Conservation (phyloP, 2,329 filamentous ascomycete genomes). For the Gliomastix tumulicola region DNA sequence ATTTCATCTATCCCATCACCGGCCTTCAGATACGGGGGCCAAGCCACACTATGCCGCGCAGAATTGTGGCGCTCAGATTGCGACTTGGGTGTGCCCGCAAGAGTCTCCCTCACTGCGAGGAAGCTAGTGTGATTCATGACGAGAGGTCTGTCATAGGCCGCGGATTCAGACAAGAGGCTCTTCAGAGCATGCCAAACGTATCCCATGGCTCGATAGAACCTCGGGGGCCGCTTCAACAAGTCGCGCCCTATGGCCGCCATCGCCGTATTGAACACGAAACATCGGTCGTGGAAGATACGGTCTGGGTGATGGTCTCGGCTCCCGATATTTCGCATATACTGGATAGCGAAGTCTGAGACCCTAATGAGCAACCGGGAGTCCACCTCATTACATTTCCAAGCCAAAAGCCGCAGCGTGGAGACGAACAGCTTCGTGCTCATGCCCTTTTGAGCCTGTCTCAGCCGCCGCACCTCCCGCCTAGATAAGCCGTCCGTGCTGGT, state of each 20-base stretch:
- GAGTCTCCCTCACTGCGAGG: slow-evolving; percentile 43
- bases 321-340: slow-evolving; percentile 3
- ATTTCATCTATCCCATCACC: slow-evolving; percentile 54
- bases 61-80: slow-evolving; percentile 40
- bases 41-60: slow-evolving; percentile 39
- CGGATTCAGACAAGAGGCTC: slow-evolving; percentile 44
- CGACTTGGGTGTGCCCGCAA: slow-evolving; percentile 47
- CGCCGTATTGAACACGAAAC: slow-evolving; percentile 2
- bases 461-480: too few relatives aligned
- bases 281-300: slow-evolving; percentile 3
- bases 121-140: slow-evolving; percentile 46
- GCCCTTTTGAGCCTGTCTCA: too few relatives aligned
- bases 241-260: neutral
- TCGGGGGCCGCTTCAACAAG: neutral
- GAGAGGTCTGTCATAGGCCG: slow-evolving; percentile 37
- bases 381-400: slow-evolving; percentile 1
- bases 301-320: neutral
- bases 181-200: slow-evolving; percentile 15
- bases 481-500: too few relatives aligned
- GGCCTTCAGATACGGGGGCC: slow-evolving; percentile 53
- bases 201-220: slow-evolving; percentile 4
- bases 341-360: slow-evolving; percentile 1
- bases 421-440: slow-evolving; percentile 1
- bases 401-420: neutral
- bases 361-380: slow-evolving; percentile 1